Evolutionary conservation across 2,329 filamentous ascomycete genomes (phyloP).

Genomic region (Claviceps sp.): DNA sequence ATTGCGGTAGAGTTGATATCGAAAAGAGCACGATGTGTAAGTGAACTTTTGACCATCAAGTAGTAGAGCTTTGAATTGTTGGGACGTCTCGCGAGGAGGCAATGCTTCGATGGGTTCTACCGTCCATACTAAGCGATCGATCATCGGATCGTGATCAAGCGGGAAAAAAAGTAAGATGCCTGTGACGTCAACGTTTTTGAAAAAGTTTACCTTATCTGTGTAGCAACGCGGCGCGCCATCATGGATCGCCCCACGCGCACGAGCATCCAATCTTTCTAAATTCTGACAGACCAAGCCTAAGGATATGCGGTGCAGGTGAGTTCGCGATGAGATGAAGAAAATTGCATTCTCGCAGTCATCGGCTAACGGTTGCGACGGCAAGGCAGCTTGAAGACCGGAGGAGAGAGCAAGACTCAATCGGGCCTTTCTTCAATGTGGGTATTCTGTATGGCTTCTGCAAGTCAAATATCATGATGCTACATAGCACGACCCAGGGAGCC

Average conservation of each 20-base stretch:
- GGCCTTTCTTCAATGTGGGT: too few relatives aligned
- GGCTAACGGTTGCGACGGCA: too few relatives aligned
- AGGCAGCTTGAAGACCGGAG: too few relatives aligned
- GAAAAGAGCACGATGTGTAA: background rate
- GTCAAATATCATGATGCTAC: too few relatives aligned
- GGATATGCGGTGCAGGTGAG: too few relatives aligned
- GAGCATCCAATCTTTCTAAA: background rate
- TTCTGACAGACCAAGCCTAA: background rate
- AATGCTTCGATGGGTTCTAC: background rate
- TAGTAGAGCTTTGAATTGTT: background rate
- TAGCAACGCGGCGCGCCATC: background rate
- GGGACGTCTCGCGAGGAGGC: background rate
- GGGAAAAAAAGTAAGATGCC: background rate
- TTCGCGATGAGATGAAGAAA: too few relatives aligned
- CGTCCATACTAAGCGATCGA: background rate
- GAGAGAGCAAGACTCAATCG: too few relatives aligned
- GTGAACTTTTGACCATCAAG: background rate
- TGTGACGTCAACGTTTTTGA: conserved; percentile 4
- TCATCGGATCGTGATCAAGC: background rate
- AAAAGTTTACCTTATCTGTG: too few relatives aligned
- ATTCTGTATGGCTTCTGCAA: too few relatives aligned
- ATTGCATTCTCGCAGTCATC: too few relatives aligned
- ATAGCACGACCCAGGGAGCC: too few relatives aligned
- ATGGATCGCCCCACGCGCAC: background rate
- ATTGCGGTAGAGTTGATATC: background rate